Evolutionary conservation across 2,329 filamentous ascomycete species (phyloP).

Genomic region (Venturia effusa): DNA sequence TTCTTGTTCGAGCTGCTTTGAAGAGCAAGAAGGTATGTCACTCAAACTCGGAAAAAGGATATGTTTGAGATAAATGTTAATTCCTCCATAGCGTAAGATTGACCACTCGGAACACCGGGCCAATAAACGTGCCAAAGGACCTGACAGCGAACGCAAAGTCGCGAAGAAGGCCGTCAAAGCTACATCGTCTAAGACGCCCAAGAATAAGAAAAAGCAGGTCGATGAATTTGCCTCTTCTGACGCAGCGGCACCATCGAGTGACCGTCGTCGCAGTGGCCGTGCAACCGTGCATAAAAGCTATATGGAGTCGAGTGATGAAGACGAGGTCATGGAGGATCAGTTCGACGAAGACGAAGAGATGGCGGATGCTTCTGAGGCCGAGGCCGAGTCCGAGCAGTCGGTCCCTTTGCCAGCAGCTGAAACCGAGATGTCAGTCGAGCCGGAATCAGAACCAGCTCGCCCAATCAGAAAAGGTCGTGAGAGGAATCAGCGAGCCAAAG

Average conservation of each 20-base stretch:
- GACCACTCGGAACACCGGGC: slow-evolving; percentile 19
- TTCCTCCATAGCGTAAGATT: slow-evolving; percentile 14
- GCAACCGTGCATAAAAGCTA: slow-evolving; percentile 33
- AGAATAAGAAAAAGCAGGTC: slow-evolving; percentile 21
- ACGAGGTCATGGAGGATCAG: slow-evolving; percentile 16
- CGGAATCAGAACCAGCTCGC: background rate
- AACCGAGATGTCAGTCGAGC: background rate
- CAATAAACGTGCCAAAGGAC: slow-evolving; percentile 23
- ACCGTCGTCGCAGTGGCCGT: slow-evolving; percentile 32
- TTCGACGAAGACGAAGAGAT: background rate
- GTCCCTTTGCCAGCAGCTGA: background rate
- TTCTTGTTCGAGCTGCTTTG: slow-evolving; percentile 48
- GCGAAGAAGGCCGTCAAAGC: slow-evolving; percentile 27
- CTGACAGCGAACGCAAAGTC: slow-evolving; percentile 23
- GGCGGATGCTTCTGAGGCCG: background rate
- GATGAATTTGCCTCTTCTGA: slow-evolving; percentile 12
- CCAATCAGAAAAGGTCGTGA: background rate
- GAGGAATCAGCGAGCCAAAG: background rate
- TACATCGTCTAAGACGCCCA: slow-evolving; percentile 19
- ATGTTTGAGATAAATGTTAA: background rate
- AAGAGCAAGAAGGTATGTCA: slow-evolving; percentile 10
- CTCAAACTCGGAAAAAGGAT: background rate
- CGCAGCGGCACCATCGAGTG: slow-evolving; percentile 25
- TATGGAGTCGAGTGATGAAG: slow-evolving; percentile 32
- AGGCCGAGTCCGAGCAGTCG: background rate